Evolutionary conservation across 2,329 filamentous ascomycete species (phyloP), one percentile per base, ranked within the genome.

Genomic region (Blastomyces gilchristii): DNA sequence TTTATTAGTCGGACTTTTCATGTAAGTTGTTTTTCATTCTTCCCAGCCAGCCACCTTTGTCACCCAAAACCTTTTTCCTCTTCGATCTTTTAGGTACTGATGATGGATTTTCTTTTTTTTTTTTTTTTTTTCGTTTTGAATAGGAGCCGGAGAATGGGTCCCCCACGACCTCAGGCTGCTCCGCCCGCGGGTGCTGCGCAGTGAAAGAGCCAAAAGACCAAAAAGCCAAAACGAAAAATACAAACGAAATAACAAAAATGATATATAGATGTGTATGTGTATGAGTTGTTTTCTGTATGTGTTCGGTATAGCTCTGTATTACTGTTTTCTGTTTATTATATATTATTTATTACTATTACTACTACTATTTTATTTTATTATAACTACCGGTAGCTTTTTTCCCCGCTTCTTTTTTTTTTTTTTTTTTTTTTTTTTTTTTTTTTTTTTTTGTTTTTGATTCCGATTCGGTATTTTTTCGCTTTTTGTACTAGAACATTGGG

Each of bases 1-100:
- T 82, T 87, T 72, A 70, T 84, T 68, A 85, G 81, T 75, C 77
- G 85, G 69, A 81, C 79, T 14, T 14, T 76, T 87, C 71, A 86
- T 87, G 85, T 85, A 75, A 80, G 82, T 73, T 61, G n/a, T 22
- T 63, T 25, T 52, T 37, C 43, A 34, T 28, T 54, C 43, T 22
- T 22, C n/a, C n/a, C n/a, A 22, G n/a, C n/a, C n/a, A 22, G n/a
- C n/a, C n/a, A n/a, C n/a, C n/a, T 39, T 50, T 9, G 28, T 1
- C 2, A 41, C 3, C 54, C 25, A 56, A 47, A 31, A 22, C 0
- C 60, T 50, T 34, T 18, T 18, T 60, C 43, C 22, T 16, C 31
- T 14, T 6, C 52, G 43, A 41, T 67, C 52, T 62, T 47, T 39
- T 52, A n/a, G 5, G n/a, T 41, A 28, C 25, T 43, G 41, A 58